These are phyloP conservation scores for Oidiodendron maius DNA, from an alignment of 495 filamentous ascomycete genomes.

Conservation along the genomic window DNA sequence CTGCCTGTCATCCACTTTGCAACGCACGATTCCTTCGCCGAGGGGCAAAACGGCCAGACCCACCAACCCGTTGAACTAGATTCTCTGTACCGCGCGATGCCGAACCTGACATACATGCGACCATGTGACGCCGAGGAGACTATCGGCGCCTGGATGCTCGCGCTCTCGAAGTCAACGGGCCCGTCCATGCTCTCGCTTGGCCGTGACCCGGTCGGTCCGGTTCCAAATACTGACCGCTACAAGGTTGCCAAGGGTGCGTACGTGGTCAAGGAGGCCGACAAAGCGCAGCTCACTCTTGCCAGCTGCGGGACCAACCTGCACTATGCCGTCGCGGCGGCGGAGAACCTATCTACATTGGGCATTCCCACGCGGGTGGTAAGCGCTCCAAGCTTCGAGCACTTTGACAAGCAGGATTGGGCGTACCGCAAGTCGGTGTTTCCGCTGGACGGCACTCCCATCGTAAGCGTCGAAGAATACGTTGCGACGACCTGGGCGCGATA, in stretches of 20 bases:
- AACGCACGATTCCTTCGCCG: conserved; percentile 55
- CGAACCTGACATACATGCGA: conserved; percentile 53
- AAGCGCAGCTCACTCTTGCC: conserved; percentile 27
- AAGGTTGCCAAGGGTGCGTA: conserved; percentile 27
- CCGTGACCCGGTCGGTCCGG: conserved; percentile 21
- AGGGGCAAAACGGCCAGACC: conserved; percentile 55
- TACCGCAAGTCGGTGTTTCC: conserved; percentile 20
- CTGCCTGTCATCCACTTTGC: conserved; percentile 53
- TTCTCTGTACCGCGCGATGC: conserved; percentile 53
- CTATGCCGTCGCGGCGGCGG: conserved; percentile 23
- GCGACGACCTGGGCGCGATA: conserved; percentile 23
- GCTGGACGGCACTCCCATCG: conserved; percentile 16
- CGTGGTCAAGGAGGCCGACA: conserved; percentile 24
- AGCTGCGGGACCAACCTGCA: conserved; percentile 27
- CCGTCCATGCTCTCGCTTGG: conserved; percentile 28
- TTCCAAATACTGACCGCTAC: conserved; percentile 15
- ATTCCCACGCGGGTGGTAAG: conserved; percentile 44
- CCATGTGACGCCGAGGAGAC: conserved; percentile 48
- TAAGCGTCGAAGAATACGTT: conserved; percentile 25
- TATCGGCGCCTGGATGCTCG: conserved; percentile 47
- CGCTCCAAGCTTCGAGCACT: conserved; percentile 43
- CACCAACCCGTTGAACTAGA: conserved; percentile 56
- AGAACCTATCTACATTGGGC: conserved; percentile 25
- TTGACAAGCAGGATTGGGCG: conserved; percentile 16
- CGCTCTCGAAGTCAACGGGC: conserved; percentile 36